These are phyloP conservation scores for Penicillium dipodomyicola DNA, from an alignment of 495 filamentous ascomycete genomes.

Conservation along the genomic window DNA sequence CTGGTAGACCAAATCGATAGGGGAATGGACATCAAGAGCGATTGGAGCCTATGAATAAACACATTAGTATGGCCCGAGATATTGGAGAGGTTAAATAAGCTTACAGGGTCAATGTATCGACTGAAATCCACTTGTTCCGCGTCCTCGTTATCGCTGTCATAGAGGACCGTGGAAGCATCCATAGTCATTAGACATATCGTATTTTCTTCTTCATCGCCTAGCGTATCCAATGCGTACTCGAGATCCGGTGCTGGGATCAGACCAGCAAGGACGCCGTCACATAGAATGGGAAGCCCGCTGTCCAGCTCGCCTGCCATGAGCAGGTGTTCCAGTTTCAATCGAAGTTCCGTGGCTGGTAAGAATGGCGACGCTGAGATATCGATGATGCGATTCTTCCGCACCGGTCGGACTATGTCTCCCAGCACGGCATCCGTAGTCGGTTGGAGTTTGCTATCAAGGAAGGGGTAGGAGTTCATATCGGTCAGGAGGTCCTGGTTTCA, in stretches of 20 bases:
- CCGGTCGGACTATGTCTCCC: slow-evolving; percentile 76
- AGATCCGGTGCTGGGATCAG: slow-evolving; percentile 93
- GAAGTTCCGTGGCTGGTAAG: slow-evolving; percentile 70
- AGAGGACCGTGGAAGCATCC: slow-evolving; percentile 53
- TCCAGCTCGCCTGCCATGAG: slow-evolving; percentile 88
- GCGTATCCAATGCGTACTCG: slow-evolving; percentile 84
- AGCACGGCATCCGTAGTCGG: slow-evolving; percentile 82
- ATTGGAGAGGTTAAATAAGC: slow-evolving; percentile 13
- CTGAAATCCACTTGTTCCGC: slow-evolving; percentile 66
- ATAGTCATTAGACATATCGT: slow-evolving; percentile 79
- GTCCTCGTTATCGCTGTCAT: slow-evolving; percentile 48
- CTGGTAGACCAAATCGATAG: slow-evolving; percentile 95
- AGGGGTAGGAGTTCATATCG: slow-evolving; percentile 95
- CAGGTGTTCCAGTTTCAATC: slow-evolving; percentile 74
- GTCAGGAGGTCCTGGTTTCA: slow-evolving; percentile 73
- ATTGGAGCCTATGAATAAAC: slow-evolving; percentile 61
- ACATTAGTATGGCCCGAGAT: slow-evolving; percentile 10
- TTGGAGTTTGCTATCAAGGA: slow-evolving; percentile 90
- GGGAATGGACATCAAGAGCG: slow-evolving; percentile 80
- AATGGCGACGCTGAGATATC: slow-evolving; percentile 80
- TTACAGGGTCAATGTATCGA: slow-evolving; percentile 80
- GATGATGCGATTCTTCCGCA: slow-evolving; percentile 73
- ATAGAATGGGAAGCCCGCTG: slow-evolving; percentile 83
- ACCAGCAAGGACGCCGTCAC: slow-evolving; percentile 76
- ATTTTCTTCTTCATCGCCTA: slow-evolving; percentile 64